A percentile compares a stretch with the other conserved stretches of the same genome.
Evolutionary conservation across 2,329 filamentous ascomycete species (phyloP).

Genomic region (Curvularia verruculosa): DNA sequence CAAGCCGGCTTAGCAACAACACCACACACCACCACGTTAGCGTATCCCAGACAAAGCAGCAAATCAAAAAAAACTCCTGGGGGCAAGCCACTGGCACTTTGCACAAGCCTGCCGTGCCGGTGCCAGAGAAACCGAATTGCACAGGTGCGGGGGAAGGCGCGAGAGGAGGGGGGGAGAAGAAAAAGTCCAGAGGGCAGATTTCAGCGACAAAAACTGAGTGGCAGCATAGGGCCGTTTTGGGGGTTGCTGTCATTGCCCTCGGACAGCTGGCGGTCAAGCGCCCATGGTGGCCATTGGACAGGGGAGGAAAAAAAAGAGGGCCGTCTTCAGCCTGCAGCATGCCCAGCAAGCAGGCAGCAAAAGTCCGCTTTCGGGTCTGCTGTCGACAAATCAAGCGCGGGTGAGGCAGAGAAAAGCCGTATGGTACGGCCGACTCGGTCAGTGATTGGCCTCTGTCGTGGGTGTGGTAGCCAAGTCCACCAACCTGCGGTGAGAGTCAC

Average conservation of each 20-base stretch:
- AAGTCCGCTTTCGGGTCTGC: conserved; percentile 21
- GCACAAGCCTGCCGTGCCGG: conserved; percentile 19
- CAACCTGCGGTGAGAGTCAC: conserved; percentile 37
- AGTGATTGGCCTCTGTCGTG: conserved; percentile 27
- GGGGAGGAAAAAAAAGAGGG: conserved; percentile 3
- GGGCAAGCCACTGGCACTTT: conserved; percentile 11
- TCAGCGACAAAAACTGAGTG: conserved; percentile 12
- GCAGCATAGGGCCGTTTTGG: conserved; percentile 25
- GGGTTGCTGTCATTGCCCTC: conserved; percentile 10
- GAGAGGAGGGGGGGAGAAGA: conserved; percentile 1
- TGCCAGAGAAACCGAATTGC: conserved; percentile 15
- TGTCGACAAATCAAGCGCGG: conserved; percentile 28
- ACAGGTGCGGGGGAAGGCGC: conserved; percentile 21
- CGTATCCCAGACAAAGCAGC: conserved; percentile 13
- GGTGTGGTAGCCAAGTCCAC: conserved; percentile 28
- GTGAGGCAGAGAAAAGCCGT: conserved; percentile 21
- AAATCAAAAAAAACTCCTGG: conserved; percentile 11
- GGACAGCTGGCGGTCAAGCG: conserved; percentile 38
- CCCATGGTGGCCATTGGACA: conserved; percentile 11
- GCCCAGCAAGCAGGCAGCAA: conserved; percentile 21
- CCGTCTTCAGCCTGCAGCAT: conserved; percentile 24
- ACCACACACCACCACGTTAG: conserved; percentile 15
- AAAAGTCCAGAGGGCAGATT: background rate
- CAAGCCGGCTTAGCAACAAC: conserved; percentile 14
- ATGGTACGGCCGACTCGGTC: conserved; percentile 16